Evolutionary conservation across 108 stramenopile species (phyloP), one percentile per base, ranked within the genome.

Genomic region (Licmophora abbreviata): DNA sequence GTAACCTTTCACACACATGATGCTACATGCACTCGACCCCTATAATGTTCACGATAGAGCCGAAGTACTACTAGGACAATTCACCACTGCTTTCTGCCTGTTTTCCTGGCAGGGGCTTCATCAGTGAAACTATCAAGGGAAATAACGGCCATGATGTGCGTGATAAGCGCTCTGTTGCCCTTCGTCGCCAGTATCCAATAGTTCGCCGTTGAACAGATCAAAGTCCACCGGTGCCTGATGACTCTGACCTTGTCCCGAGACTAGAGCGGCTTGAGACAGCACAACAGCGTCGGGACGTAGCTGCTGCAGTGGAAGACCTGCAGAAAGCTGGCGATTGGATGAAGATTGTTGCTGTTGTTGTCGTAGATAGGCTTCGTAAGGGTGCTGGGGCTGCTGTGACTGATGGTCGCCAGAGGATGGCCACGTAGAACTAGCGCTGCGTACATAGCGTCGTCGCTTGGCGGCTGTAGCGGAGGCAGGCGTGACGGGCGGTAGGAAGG

Each of bases 151-250:
- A n/a, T n/a, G n/a, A n/a, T n/a, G n/a, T n/a, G n/a, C n/a, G n/a
- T n/a, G n/a, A n/a, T n/a, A n/a, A n/a, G n/a, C n/a, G n/a, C n/a
- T n/a, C n/a, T n/a, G n/a, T n/a, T n/a, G n/a, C n/a, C n/a, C n/a
- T n/a, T 50, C 48, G 10, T 21, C 48, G 30, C 33, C 29, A 5
- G 15, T 29, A 4, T 50, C 29, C 14, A 76, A 51, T 18, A 74
- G 35, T 10, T 74, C 68, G 24, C 58, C 73, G 20, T 74, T 64
- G 58, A 68, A 65, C 2, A 60, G 59, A 56, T 69, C 68, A 29
- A 69, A 65, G 24, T 60, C 68, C 25, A 18, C 47, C 35, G 53
- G 30, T 18, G 32, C 51, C 15, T 15, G 27, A 28, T 22, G 31
- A 21, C 27, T 50, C 17, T 17, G 26, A 24, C 31, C 38, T 20